Conservation (phyloP, 768 basidiomycete genomes). For the Krasilnikovozyma curviuscula region DNA sequence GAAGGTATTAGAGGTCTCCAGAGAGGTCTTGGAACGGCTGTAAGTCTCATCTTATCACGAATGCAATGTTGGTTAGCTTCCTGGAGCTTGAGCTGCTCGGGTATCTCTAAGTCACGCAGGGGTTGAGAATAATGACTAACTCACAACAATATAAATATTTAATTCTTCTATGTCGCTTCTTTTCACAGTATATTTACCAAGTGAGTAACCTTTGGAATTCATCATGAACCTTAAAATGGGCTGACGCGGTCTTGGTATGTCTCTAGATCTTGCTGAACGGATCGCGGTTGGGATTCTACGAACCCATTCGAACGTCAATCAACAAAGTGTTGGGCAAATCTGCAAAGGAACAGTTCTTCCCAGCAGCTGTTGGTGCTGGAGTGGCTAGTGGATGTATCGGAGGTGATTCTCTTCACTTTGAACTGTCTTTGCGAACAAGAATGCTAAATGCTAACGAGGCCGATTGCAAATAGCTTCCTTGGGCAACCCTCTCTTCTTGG, state of each 20-base stretch:
- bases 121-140: too few species aligned
- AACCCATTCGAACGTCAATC: constrained; percentile 56
- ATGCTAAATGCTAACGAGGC: neutral
- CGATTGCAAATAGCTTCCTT: constrained; percentile 25
- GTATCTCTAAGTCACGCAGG: too few species aligned
- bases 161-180: neutral
- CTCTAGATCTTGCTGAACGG: constrained; percentile 73
- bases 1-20: constrained; percentile 86
- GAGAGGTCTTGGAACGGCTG: constrained; percentile 74
- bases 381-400: constrained; percentile 80
- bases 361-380: constrained; percentile 67
- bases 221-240: neutral
- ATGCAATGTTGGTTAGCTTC: neutral
- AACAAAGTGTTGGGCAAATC: constrained; percentile 50
- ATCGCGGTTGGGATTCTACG: constrained; percentile 85
- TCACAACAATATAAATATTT: too few species aligned
- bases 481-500: constrained; percentile 78
- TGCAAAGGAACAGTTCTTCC: constrained; percentile 44
- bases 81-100: neutral
- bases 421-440: neutral
- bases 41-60: constrained; percentile 28
- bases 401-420: constrained; percentile 42
- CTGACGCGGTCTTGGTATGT: neutral
- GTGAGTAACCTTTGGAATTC: constrained; percentile 30
- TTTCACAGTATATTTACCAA: constrained; percentile 66